Evolutionary conservation across 1,284 basidiomycete species (phyloP), one percentile per base, ranked within the genome.

Genomic region (Volvariella volvacea): DNA sequence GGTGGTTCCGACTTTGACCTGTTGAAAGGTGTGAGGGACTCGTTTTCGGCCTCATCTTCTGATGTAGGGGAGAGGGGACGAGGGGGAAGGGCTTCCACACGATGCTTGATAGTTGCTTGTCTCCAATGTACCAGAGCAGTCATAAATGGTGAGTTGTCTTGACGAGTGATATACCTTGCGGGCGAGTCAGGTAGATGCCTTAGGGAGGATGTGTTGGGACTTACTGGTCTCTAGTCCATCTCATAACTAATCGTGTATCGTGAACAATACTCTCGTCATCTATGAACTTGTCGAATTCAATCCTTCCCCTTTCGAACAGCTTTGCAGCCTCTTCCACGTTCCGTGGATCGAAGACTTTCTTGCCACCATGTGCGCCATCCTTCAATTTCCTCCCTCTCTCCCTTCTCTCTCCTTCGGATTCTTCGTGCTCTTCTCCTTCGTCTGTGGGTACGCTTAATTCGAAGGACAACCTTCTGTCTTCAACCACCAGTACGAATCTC

Each of bases 61-160:
- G 57, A 62, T 31, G 48, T 44, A 48, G 55, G 55, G 22, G 64
- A 67, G 9, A 60, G 59, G n/a, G 61, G 56, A 14, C 57, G 16
- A 16, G 4, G 19, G n/a, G 31, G 3, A 30, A 40, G 17, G 2
- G 12, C 4, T 17, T 15, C 22, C 25, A 22, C 10, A 10, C 39
- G 47, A 44, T 51, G 63, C 6, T 71, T 65, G 36, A 80, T 50
- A 0, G 78, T 68, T 1, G 70, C 64, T 25, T 71, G 62, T 31
- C 85, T 73, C 76, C 83, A 86, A 14, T 71, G 51, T n/a, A 67
- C 63, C 2, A 89, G 72, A 0, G 80, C 77, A 39, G 73, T 68
- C 72, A 86, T 78, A 19, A 88, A 66, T 1, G 79, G 78, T 0
- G 83, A 85, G 3, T 67, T 70, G 52, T 86, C 81, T 25, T 61